Percentiles rank a stretch among this genome's conserved stretches.
phyloP scores from a whole-genome alignment of 1,139 yeast species.

The Hansenula anomala region DNA sequence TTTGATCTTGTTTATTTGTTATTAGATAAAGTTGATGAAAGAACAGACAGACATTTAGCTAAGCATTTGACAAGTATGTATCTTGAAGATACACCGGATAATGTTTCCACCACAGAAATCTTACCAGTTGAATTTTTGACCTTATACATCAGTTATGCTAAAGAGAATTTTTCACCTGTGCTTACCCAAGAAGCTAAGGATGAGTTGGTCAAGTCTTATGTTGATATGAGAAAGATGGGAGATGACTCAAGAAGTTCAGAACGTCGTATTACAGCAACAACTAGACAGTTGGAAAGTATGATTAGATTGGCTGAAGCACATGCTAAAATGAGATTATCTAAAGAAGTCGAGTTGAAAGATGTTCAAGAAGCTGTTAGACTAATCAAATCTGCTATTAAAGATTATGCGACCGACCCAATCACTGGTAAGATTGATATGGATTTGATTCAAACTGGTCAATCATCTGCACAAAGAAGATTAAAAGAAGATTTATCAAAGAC shows the following conservation, averaged over 20 bases:
- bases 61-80: slow-evolving; percentile 89
- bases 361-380: slow-evolving; percentile 94
- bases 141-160: slow-evolving; percentile 86
- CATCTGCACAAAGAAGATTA: slow-evolving; percentile 77
- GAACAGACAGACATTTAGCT: slow-evolving; percentile 80
- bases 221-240: slow-evolving; percentile 90
- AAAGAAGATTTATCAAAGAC: slow-evolving; percentile 70
- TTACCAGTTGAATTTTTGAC: slow-evolving; percentile 87
- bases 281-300: slow-evolving; percentile 95
- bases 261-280: slow-evolving; percentile 93
- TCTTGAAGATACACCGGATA: slow-evolving; percentile 79
- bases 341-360: slow-evolving; percentile 67
- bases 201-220: slow-evolving; percentile 86
- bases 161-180: slow-evolving; percentile 72
- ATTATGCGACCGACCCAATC: slow-evolving; percentile 95
- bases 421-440: slow-evolving; percentile 98
- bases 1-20: slow-evolving; percentile 91
- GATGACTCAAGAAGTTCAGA: slow-evolving; percentile 86
- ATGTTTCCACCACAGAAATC: slow-evolving; percentile 60
- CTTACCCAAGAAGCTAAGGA: slow-evolving; percentile 77
- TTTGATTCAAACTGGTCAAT: slow-evolving; percentile 92
- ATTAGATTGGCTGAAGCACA: slow-evolving; percentile 94
- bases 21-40: slow-evolving; percentile 88
- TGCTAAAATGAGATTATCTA: slow-evolving; percentile 87
- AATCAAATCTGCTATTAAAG: slow-evolving; percentile 90